Evolutionary conservation across 768 basidiomycete genomes (phyloP).

Genomic region (Tylopilus subfusipes): DNA sequence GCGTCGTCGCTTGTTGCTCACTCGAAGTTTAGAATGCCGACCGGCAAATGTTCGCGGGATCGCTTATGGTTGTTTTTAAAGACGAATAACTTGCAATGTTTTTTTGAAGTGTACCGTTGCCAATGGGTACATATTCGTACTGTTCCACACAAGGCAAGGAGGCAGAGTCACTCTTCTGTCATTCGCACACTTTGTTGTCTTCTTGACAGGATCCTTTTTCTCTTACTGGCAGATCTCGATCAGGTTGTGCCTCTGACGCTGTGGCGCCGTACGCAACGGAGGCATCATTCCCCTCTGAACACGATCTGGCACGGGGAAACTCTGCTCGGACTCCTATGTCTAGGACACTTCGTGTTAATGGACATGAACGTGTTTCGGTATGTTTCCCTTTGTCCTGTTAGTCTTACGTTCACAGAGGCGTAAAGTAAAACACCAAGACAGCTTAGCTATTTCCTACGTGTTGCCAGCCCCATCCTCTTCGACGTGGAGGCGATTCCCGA

Average conservation of each 20-base stretch:
- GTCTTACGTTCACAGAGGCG: not conserved
- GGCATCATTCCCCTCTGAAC: not conserved
- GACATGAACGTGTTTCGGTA: slow-evolving; percentile 1
- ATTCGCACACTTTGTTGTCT: not conserved
- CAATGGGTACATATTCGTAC: not conserved
- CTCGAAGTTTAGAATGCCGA: slow-evolving; percentile 19
- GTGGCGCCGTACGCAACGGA: slow-evolving; percentile 14
- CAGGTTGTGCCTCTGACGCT: slow-evolving; percentile 8
- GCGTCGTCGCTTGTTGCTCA: slow-evolving; percentile 26
- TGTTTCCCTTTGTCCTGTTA: not conserved
- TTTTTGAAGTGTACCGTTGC: not conserved
- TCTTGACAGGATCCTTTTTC: slow-evolving; percentile 1
- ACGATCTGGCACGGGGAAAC: not conserved
- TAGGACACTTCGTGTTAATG: not conserved
- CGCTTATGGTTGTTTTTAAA: slow-evolving; percentile 18
- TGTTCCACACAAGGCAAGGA: not conserved
- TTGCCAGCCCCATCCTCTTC: not conserved
- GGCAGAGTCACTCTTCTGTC: not conserved
- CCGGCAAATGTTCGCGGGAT: slow-evolving; percentile 33
- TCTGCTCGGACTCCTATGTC: not conserved
- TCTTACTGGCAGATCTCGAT: slow-evolving; percentile 6
- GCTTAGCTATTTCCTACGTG: not conserved
- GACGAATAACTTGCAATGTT: not conserved
- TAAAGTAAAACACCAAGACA: not conserved
- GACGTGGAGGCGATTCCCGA: not conserved